Evolutionary conservation across 192 early-diverging fungal species (phyloP).

Genomic region (Hyaloraphidium curvatum): DNA sequence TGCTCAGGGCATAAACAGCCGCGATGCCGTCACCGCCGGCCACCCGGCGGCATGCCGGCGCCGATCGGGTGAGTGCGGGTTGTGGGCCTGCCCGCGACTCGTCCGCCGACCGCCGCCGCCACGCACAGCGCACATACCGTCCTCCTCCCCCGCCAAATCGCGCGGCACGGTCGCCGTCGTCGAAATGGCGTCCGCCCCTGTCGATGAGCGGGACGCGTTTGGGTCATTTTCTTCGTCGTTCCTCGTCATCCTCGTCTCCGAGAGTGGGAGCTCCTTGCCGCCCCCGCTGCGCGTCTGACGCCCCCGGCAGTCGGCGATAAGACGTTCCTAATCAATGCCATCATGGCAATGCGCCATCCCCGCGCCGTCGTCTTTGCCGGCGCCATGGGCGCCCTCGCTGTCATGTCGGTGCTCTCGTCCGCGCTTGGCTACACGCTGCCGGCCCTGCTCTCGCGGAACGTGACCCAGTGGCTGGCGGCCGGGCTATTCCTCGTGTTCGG

Average conservation of each 20-base stretch:
- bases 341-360: constrained; percentile 95
- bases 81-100: too few species aligned
- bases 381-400: constrained; percentile 60
- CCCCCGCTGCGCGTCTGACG: neutral
- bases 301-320: constrained; percentile 76
- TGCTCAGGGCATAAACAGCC: too few species aligned
- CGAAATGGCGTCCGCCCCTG: too few species aligned
- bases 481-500: constrained; percentile 89
- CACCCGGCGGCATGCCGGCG: too few species aligned
- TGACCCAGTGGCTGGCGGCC: constrained; percentile 68
- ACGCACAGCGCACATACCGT: too few species aligned
- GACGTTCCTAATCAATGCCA: constrained; percentile 74
- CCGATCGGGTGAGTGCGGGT: too few species aligned
- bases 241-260: constrained; percentile 83
- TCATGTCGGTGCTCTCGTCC: constrained; percentile 95
- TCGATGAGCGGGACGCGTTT: neutral
- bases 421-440: constrained; percentile 77
- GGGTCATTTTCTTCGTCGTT: constrained; percentile 23
- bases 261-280: constrained; percentile 20
- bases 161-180: too few species aligned
- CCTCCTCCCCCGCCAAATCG: too few species aligned
- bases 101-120: too few species aligned
- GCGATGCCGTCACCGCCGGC: too few species aligned
- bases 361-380: constrained; percentile 78
- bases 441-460: constrained; percentile 63